A percentile compares a stretch with the other conserved stretches of the same genome.
Conservation (phyloP, 176 grass and related monocot genomes). For the Chrysopogon serrulatus region DNA sequence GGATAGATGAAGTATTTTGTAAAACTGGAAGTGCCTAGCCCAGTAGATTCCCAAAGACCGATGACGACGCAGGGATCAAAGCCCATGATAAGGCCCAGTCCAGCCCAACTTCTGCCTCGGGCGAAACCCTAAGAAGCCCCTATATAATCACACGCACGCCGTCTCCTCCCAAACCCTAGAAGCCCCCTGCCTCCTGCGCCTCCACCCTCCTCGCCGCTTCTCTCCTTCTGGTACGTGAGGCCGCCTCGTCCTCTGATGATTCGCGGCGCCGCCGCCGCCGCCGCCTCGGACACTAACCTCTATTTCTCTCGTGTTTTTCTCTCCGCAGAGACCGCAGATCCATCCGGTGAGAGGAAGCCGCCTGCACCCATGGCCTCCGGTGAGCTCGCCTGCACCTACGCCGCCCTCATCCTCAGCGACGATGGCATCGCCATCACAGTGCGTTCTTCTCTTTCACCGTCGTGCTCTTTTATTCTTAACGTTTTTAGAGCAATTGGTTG, state of each 20-base stretch:
- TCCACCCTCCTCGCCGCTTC: neutral
- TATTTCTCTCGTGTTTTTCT: neutral
- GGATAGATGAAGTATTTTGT: too few species aligned
- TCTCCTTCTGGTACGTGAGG: neutral
- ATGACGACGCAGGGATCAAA: neutral
- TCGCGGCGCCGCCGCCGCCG: neutral
- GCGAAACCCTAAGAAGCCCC: constrained; percentile 27
- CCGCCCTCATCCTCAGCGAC: constrained; percentile 73
- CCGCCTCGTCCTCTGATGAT: neutral
- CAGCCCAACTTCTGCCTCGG: constrained; percentile 13
- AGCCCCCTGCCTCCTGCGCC: constrained; percentile 13
- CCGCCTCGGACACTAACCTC: neutral
- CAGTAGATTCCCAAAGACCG: neutral
- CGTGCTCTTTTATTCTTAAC: neutral
- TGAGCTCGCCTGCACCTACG: constrained; percentile 81
- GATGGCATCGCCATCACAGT: constrained; percentile 81
- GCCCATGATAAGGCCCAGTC: neutral
- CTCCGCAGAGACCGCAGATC: constrained; percentile 12
- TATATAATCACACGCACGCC: neutral
- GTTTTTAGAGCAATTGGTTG: neutral
- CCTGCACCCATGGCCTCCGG: constrained; percentile 39
- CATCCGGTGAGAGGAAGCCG: neutral
- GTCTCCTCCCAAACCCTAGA: constrained; percentile 6
- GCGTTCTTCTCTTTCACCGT: neutral
- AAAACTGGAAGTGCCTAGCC: neutral